A percentile compares a stretch with the other conserved stretches of the same genome.
Conservation (phyloP, 2,329 filamentous ascomycete genomes). For the Claviceps citrina region DNA sequence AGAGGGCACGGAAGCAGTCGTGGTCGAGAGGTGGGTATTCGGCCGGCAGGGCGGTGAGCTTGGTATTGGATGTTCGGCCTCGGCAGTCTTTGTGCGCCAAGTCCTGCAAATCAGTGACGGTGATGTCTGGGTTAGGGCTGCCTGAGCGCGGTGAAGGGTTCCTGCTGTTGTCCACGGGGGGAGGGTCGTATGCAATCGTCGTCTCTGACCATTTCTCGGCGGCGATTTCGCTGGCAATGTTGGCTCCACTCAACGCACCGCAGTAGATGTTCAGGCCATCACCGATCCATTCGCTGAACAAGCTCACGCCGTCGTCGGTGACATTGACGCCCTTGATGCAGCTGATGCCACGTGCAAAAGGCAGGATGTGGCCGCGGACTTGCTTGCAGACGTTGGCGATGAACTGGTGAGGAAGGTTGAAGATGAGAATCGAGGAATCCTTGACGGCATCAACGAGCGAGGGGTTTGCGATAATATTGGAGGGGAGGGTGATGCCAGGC, state of each 20-base stretch:
- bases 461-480: conserved; percentile 73
- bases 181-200: conserved; percentile 90
- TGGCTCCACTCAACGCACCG: conserved; percentile 85
- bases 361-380: conserved; percentile 75
- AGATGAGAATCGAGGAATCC: conserved; percentile 76
- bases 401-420: conserved; percentile 95
- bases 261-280: conserved; percentile 88
- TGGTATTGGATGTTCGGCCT: conserved; percentile 50
- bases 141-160: conserved; percentile 40
- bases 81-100: conserved; percentile 54
- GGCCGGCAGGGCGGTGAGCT: conserved; percentile 58
- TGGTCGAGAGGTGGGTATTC: conserved; percentile 84
- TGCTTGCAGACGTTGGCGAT: conserved; percentile 75
- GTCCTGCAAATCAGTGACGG: conserved; percentile 39
- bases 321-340: conserved; percentile 98
- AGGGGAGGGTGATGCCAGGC: conserved; percentile 67
- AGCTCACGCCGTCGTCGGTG: conserved; percentile 64
- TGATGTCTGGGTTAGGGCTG: conserved; percentile 33
- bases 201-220: conserved; percentile 95
- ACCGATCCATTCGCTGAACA: conserved; percentile 93
- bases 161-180: conserved; percentile 61
- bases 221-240: conserved; percentile 90
- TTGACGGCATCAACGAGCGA: conserved; percentile 66
- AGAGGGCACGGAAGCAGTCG: conserved; percentile 65
- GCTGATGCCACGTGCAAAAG: conserved; percentile 83